phyloP scores from a whole-genome alignment of 768 basidiomycete species.

The Hygrophorus pudorinus region DNA sequence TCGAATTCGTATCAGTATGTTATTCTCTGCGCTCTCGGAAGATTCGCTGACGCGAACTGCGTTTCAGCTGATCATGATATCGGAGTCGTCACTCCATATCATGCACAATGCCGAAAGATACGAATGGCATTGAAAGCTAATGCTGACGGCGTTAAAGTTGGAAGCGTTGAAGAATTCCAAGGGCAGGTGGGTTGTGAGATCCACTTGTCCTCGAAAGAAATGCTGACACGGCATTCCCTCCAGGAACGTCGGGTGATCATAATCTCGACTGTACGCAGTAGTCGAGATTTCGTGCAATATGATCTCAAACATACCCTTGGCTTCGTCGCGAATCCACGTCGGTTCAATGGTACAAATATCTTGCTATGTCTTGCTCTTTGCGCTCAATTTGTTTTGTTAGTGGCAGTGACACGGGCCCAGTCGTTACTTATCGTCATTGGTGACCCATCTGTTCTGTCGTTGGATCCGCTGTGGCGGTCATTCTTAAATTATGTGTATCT shows the following conservation, averaged over 20 bases:
- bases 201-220: conserved; percentile 8
- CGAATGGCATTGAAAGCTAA: conserved; percentile 24
- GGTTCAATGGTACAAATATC: conserved; percentile 42
- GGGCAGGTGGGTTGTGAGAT: conserved; percentile 37
- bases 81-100: conserved; percentile 54
- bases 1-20: conserved; percentile 32
- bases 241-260: conserved; percentile 51
- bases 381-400: conserved; percentile 17
- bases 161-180: conserved; percentile 60
- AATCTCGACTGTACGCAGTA: conserved; percentile 50
- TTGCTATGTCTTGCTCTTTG: background rate
- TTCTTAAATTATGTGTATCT: conserved; percentile 50
- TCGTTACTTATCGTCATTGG: conserved; percentile 52
- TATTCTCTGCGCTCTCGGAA: background rate
- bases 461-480: conserved; percentile 53
- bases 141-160: conserved; percentile 42
- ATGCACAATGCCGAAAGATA: conserved; percentile 47
- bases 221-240: background rate
- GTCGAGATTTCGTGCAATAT: conserved; percentile 34
- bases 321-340: conserved; percentile 44
- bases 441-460: conserved; percentile 44
- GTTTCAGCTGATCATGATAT: conserved; percentile 39
- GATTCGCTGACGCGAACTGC: conserved; percentile 10
- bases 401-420: conserved; percentile 53
- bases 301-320: conserved; percentile 48